Base-by-base conservation (phyloP, 2,329 filamentous ascomycete genomes). In the Trichoderma sp. region DNA sequence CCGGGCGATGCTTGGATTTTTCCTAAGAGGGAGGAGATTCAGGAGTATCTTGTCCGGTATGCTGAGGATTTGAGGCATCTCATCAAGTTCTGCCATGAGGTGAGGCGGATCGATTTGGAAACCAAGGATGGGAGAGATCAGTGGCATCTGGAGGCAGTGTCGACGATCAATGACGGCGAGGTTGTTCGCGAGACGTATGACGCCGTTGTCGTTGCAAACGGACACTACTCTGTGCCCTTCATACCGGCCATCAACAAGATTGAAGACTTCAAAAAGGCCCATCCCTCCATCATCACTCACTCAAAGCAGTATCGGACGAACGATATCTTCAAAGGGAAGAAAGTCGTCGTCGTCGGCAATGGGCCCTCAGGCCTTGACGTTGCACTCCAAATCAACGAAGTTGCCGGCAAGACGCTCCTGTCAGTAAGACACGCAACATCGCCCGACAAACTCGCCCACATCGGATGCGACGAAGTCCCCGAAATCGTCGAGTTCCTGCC, bases 361-460 rank as follows among this genome's bases (percentile, higher is more conserved):
- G 93, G 93, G 0, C 93, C 95, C 0, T 97, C 94, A 0, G 96
- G 95, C 0, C 85, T 95, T 18, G 96, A 98, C 80, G 94, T 98
- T 79, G 92, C 93, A 18, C 85, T 88, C 2, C 96, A 98, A 82
- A 93, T 98, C 79, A 89, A 88, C 67, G 81, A 85, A 6, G 87
- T 91, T 45, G 91, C 91, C 81, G 84, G 86, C 77, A 92, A 91
- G 12, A 84, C 97, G 1, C 84, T 96, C n/a, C 83, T 92, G 77
- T 94, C 87, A 85, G 93, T 85, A 79, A 90, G 83, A 82, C 89
- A 85, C 83, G 86, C 80, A 80, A 87, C 88, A 2, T 79, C 85
- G 3, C 82, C 85, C 1, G 86, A 87, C 21, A 85, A 85, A 66
- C 83, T 90, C 16, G 82, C 79, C 8, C 86, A 87, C 72, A 83